phyloP scores from a whole-genome alignment of 345 rosid species.

The Eucalyptus cloeziana region DNA sequence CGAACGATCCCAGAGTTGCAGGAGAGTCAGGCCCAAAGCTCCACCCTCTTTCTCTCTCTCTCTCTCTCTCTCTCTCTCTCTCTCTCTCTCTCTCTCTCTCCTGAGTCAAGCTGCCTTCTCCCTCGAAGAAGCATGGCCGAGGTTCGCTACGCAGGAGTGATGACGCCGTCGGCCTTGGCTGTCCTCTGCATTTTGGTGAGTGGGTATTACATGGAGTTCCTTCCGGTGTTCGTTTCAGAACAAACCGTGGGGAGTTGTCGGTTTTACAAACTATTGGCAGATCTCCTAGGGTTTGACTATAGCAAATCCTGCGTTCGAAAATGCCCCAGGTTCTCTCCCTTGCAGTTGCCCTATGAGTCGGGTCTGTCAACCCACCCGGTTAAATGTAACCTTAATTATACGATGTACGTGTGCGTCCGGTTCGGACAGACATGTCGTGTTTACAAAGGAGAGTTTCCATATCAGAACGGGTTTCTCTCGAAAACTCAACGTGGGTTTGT shows the following conservation, averaged over 20 bases:
- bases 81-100: not conserved
- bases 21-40: not conserved
- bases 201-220: not conserved
- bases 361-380: not conserved
- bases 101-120: not conserved
- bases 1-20: not conserved
- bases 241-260: not conserved
- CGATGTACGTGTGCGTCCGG: not conserved
- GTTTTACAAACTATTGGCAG: not conserved
- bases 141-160: conserved; percentile 43
- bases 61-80: not conserved
- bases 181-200: not conserved
- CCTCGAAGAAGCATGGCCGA: not conserved
- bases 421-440: not conserved
- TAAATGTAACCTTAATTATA: not conserved
- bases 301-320: not conserved
- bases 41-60: not conserved
- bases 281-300: not conserved
- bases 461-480: not conserved
- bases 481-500: not conserved
- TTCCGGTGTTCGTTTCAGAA: not conserved
- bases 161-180: conserved; percentile 22
- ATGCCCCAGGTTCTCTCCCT: not conserved
- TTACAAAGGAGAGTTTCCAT: not conserved
- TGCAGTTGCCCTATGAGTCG: not conserved